phyloP scores from a whole-genome alignment of 2,329 filamentous ascomycete genomes.

The Hypoxylon sp. region DNA sequence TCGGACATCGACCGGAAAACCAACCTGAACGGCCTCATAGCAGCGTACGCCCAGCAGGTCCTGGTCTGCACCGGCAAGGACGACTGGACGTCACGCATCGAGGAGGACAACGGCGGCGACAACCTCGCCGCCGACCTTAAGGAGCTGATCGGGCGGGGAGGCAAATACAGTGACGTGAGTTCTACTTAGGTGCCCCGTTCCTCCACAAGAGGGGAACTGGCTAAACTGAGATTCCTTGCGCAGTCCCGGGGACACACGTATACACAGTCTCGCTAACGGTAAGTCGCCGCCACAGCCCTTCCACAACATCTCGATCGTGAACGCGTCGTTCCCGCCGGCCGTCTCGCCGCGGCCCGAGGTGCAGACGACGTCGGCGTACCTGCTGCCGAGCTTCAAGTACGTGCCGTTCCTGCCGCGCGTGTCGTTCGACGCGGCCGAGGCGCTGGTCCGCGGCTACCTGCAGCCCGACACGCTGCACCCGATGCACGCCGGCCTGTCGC shows the following conservation, averaged over 20 bases:
- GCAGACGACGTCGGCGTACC: slow-evolving; percentile 71
- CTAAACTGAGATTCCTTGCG: not conserved
- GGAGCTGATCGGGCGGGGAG: slow-evolving; percentile 70
- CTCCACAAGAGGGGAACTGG: not conserved
- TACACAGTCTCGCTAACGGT: slow-evolving; percentile 42
- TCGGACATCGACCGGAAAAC: slow-evolving; percentile 78
- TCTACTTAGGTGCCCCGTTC: not conserved
- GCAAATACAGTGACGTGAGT: slow-evolving; percentile 71
- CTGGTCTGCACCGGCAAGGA: slow-evolving; percentile 80
- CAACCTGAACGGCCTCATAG: slow-evolving; percentile 77
- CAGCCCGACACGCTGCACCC: slow-evolving; percentile 69
- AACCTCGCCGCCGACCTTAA: slow-evolving; percentile 78
- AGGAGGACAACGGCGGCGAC: slow-evolving; percentile 75
- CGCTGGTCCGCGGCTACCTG: slow-evolving; percentile 70
- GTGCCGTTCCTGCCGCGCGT: slow-evolving; percentile 74
- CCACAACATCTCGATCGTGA: slow-evolving; percentile 79
- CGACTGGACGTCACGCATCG: slow-evolving; percentile 86
- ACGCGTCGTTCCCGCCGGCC: slow-evolving; percentile 74
- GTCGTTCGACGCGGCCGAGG: slow-evolving; percentile 62
- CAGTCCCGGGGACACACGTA: not conserved
- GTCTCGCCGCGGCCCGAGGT: slow-evolving; percentile 54
- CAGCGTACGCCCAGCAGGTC: slow-evolving; percentile 81
- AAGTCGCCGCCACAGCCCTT: slow-evolving; percentile 69
- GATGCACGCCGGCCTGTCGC: slow-evolving; percentile 66
- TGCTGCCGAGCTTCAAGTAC: slow-evolving; percentile 86